Percentiles rank a stretch among this genome's conserved stretches.
Evolutionary conservation across 345 rosid genomes (phyloP).

Genomic region (Eucalyptus tenuipes): DNA sequence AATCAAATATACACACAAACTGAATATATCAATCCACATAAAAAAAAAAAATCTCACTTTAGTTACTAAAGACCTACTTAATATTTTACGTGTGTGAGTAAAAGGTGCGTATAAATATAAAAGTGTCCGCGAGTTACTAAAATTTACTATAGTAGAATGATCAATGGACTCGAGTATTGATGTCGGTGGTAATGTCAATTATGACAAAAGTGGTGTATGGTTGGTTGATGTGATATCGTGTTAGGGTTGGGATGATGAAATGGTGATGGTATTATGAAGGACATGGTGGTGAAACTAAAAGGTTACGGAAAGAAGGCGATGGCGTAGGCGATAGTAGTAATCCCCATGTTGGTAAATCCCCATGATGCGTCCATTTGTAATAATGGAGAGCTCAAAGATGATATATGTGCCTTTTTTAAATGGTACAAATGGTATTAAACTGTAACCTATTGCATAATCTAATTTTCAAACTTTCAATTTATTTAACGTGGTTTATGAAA

Average conservation of each 20-base stretch:
- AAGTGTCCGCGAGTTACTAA: not conserved
- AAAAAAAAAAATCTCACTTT: not conserved
- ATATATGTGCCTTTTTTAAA: not conserved
- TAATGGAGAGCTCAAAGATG: not conserved
- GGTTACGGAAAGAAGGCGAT: too few relatives aligned
- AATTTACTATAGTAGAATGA: not conserved
- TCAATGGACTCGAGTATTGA: not conserved
- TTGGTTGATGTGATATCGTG: not conserved
- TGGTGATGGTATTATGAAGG: accelerated
- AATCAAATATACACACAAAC: not conserved
- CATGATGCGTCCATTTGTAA: not conserved
- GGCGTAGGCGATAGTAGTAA: not conserved
- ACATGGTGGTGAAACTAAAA: not conserved
- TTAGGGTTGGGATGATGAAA: not conserved
- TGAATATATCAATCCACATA: not conserved
- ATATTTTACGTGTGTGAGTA: not conserved
- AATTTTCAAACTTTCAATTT: accelerated
- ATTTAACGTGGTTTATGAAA: accelerated
- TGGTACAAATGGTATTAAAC: accelerated
- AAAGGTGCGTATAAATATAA: not conserved
- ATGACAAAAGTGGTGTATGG: not conserved
- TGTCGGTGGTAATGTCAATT: accelerated
- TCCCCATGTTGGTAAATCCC: not conserved
- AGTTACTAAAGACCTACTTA: not conserved
- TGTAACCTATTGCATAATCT: accelerated